A percentile compares a stretch with the other conserved stretches of the same genome.
Conservation (phyloP, 106 monocot species). For the Dactylorhiza incarnata region DNA sequence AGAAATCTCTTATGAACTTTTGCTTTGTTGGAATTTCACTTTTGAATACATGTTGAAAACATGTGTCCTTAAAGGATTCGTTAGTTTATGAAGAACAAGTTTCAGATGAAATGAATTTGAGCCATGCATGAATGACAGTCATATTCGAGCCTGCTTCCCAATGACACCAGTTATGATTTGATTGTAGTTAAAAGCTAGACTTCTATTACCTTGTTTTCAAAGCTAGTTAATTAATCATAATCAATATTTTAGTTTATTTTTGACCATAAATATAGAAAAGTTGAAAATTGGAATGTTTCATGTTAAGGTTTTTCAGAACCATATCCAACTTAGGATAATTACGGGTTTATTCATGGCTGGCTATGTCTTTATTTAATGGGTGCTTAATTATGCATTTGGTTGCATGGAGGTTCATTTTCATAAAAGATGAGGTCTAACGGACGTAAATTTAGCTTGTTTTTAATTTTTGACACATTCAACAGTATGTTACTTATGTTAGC, state of each 20-base stretch:
- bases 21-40: neutral
- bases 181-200: neutral
- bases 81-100: neutral
- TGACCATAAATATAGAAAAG: neutral
- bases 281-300: neutral
- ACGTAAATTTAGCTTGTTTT: neutral
- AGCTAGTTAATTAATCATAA: neutral
- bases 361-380: neutral
- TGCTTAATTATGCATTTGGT: neutral
- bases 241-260: neutral
- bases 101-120: neutral
- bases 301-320: neutral
- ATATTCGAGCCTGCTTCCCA: neutral
- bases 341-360: neutral
- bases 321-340: neutral
- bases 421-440: neutral
- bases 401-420: neutral
- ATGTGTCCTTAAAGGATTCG: neutral
- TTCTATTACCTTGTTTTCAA: neutral
- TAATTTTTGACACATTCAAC: neutral
- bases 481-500: neutral
- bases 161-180: neutral
- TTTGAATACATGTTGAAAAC: neutral
- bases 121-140: neutral
- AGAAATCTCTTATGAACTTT: neutral